phyloP scores from a whole-genome alignment of 345 rosid species.

The Tarenaya hassleriana region DNA sequence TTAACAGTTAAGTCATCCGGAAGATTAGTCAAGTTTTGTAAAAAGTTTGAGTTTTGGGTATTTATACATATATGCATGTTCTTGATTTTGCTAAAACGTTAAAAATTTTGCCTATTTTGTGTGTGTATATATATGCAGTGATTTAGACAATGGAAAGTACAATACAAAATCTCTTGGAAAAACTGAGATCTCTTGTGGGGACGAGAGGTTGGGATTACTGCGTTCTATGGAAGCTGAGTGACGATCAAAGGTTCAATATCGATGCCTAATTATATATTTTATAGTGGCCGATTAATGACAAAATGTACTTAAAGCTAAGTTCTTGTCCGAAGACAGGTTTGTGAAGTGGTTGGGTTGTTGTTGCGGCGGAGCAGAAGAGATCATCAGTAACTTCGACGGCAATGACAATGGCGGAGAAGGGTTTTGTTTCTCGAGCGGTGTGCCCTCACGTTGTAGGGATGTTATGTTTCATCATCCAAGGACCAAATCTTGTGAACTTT shows the following conservation, averaged over 20 bases:
- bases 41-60: too few relatives aligned
- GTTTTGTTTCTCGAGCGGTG: slow-evolving; percentile 39
- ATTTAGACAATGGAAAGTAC: slow-evolving; percentile 33
- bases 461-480: slow-evolving; percentile 55
- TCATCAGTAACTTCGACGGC: slow-evolving; percentile 1
- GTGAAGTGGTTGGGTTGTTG: slow-evolving; percentile 82
- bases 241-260: slow-evolving; percentile 76
- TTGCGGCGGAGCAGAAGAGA: slow-evolving; percentile 55
- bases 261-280: not conserved
- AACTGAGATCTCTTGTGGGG: slow-evolving; percentile 65
- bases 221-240: slow-evolving; percentile 70
- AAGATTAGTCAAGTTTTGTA: too few relatives aligned
- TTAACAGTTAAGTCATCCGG: too few relatives aligned
- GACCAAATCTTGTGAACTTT: slow-evolving; percentile 62
- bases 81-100: too few relatives aligned
- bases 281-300: slow-evolving; percentile 5
- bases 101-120: too few relatives aligned
- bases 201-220: slow-evolving; percentile 73
- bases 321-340: slow-evolving; percentile 20
- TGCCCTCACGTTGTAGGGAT: slow-evolving; percentile 53
- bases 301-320: too few relatives aligned
- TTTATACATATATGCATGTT: too few relatives aligned
- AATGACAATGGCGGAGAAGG: slow-evolving; percentile 38
- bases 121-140: too few relatives aligned
- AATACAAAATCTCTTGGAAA: slow-evolving; percentile 49